Evolutionary conservation across 495 filamentous ascomycete genomes (phyloP), one percentile per base, ranked within the genome.

Genomic region (Penicillium ochrochloron): DNA sequence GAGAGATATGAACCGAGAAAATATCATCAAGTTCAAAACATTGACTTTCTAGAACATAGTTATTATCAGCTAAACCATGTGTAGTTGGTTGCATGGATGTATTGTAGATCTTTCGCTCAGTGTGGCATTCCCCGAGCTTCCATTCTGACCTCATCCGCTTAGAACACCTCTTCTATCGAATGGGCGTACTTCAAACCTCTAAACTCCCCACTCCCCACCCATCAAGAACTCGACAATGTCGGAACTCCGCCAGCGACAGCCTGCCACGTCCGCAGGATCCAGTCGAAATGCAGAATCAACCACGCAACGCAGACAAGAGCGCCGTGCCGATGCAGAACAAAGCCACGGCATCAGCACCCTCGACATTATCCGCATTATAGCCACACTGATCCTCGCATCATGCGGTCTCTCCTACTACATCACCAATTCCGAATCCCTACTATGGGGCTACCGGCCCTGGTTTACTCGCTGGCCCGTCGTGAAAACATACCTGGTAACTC

Each of bases 401-500:
- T 84, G 81, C 64, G 84, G 86, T 5, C 81, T 94, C 51, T 93
- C 90, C 76, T 97, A 93, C 75, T 89, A 96, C 64, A 80, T 94
- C 66, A 96, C 91, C 1, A 77, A 79, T 63, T 87, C 88, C 64
- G 84, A 89, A 71, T 87, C 85, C 52, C 72, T 93, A 9, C 71
- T 83, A 12, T 94, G 88, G 88, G 83, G 82, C 29, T 86, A 91
- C 65, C 84, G 88, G 42, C 91, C 94, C 6, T 87, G 87, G 76
- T 92, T 88, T 69, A 83, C 90, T 42, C 79, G 84, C 21, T 80
- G 82, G 53, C 84, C 85, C 27, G 83, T 84, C 64, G 78, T 92
- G 74, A 87, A 86, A 73, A 73, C 78, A 25, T 87, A 88, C 70
- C 59, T 92, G 59, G 90, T 93, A 80, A 19, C 8, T 14, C 35